Conservation (phyloP, 202 grass and related monocot genomes). For the Sporobolus alterniflorus region DNA sequence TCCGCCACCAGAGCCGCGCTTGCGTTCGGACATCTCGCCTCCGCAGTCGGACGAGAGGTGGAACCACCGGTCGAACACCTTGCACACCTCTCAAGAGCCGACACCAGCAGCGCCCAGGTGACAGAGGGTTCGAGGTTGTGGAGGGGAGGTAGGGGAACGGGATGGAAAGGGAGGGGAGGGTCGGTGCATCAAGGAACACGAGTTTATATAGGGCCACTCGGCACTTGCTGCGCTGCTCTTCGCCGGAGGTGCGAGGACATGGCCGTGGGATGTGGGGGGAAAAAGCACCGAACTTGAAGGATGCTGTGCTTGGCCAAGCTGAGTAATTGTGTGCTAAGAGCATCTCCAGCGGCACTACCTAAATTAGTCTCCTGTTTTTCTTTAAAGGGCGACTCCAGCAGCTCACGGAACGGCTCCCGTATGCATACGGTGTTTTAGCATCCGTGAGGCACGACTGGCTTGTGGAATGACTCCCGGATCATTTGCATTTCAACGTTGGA, state of each 20-base stretch:
- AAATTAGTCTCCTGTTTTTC: no score
- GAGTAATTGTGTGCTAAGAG: no score
- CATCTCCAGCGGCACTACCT: no score
- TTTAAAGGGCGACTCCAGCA: no score
- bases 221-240: not conserved
- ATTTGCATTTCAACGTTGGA: no score
- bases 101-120: not conserved
- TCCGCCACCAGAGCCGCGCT: not conserved
- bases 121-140: not conserved
- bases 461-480: no score
- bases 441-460: no score
- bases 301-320: no score
- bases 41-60: not conserved
- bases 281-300: no score
- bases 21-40: not conserved
- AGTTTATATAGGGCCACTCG: not conserved
- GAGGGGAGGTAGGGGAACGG: not conserved
- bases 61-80: not conserved
- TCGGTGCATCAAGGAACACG: not conserved
- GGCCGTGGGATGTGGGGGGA: not conserved
- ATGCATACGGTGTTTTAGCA: no score
- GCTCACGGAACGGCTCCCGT: no score
- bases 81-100: not conserved
- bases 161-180: not conserved
- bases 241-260: not conserved